phyloP scores from a whole-genome alignment of 768 basidiomycete genomes.

The Termitomyces sp. region DNA sequence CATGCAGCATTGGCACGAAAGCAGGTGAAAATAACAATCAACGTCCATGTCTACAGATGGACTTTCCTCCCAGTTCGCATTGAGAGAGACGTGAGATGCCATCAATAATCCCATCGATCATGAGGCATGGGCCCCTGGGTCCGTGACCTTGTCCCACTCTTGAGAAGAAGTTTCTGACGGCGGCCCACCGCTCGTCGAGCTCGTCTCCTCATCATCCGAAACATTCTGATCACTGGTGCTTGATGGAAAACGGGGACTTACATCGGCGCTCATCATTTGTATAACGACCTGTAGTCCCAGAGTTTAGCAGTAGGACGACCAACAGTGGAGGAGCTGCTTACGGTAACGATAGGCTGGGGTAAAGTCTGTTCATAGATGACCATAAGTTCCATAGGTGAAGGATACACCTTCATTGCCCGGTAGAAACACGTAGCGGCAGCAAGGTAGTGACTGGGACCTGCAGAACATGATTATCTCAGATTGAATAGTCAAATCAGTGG shows the following conservation, averaged over 20 bases:
- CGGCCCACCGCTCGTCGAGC: constrained; percentile 60
- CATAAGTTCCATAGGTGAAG: constrained; percentile 90
- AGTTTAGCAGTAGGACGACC: neutral
- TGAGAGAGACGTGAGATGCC: constrained; percentile 4
- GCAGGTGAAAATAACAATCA: constrained; percentile 11
- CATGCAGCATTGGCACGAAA: constrained; percentile 21
- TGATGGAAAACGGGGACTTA: constrained; percentile 55
- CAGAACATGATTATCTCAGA: constrained; percentile 1
- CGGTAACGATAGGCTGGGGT: constrained; percentile 62
- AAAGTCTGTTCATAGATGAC: constrained; percentile 93
- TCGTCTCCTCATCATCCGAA: constrained; percentile 45
- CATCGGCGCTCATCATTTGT: constrained; percentile 85
- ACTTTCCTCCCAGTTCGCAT: constrained; percentile 11
- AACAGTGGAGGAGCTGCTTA: constrained; percentile 45
- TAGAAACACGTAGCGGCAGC: constrained; percentile 88
- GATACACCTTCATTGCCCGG: constrained; percentile 92
- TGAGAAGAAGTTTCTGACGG: constrained; percentile 87
- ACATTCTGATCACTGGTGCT: constrained; percentile 20
- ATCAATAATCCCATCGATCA: constrained; percentile 12
- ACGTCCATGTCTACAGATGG: constrained; percentile 17
- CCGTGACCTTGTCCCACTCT: constrained; percentile 88
- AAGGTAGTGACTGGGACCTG: constrained; percentile 77
- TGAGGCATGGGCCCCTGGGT: constrained; percentile 55
- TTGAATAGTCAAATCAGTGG: neutral
- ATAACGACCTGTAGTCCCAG: constrained; percentile 53